phyloP scores from a whole-genome alignment of 164 flowering plant genomes.

The Liriodendron chinense region DNA sequence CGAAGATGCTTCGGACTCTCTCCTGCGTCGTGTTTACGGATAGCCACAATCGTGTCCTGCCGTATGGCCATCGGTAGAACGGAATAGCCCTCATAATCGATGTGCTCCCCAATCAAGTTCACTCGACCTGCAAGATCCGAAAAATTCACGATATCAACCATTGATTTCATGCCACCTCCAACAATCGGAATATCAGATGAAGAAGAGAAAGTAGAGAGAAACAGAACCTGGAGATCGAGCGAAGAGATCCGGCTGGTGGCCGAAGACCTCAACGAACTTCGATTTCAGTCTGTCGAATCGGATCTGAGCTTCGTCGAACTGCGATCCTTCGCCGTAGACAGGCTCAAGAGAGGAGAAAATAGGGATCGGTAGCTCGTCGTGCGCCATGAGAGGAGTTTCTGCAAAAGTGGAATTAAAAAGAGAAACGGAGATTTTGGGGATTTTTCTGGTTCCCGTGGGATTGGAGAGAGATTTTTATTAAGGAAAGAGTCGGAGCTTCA shows the following conservation, averaged over 20 bases:
- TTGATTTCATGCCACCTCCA: neutral
- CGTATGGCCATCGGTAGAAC: conserved; percentile 98
- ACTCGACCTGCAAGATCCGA: conserved; percentile 62
- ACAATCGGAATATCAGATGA: neutral
- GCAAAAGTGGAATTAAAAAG: neutral
- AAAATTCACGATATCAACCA: neutral
- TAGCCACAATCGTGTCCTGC: conserved; percentile 83
- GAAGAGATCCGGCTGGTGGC: conserved; percentile 58
- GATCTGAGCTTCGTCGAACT: conserved; percentile 68
- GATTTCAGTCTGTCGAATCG: conserved; percentile 61
- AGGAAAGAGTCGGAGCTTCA: neutral
- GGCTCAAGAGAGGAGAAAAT: conserved; percentile 54
- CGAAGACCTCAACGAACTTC: conserved; percentile 57
- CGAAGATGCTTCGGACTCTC: conserved; percentile 48
- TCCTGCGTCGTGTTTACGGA: conserved; percentile 45
- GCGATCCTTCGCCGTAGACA: conserved; percentile 80
- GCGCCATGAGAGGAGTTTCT: conserved; percentile 18
- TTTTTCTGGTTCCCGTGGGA: neutral
- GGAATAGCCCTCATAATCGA: conserved; percentile 95
- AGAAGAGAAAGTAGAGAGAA: neutral
- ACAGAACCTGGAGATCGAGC: conserved; percentile 93
- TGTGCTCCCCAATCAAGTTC: conserved; percentile 96
- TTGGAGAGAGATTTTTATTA: neutral
- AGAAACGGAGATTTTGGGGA: neutral
- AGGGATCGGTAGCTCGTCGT: conserved; percentile 79